phyloP scores from a whole-genome alignment of 257 asterid genomes.

The Knoxia roxburghii region DNA sequence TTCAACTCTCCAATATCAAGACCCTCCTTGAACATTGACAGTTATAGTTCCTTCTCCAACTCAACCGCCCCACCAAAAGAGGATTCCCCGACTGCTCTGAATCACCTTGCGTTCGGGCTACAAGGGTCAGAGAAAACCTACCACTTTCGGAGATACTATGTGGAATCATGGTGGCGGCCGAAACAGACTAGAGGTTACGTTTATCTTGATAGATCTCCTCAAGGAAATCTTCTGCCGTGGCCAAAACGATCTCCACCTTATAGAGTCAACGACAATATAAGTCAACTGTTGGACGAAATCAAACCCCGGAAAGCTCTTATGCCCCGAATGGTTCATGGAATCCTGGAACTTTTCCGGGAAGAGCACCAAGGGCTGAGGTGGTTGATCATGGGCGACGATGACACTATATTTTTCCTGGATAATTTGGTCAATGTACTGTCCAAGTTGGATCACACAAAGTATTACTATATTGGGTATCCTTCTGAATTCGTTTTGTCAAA shows the following conservation, averaged over 20 bases:
- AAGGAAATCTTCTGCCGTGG: conserved; percentile 25
- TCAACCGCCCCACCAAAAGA: background rate
- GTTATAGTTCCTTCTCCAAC: background rate
- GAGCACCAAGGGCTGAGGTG: conserved; percentile 24
- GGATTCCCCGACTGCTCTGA: conserved; percentile 17
- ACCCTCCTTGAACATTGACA: background rate
- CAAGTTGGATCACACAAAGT: conserved; percentile 23
- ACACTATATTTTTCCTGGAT: conserved; percentile 23
- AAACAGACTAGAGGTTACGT: conserved; percentile 18
- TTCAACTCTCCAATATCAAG: background rate
- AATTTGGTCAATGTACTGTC: conserved; percentile 21
- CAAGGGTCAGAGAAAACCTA: conserved; percentile 29
- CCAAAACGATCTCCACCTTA: conserved; percentile 21
- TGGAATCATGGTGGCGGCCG: conserved; percentile 35
- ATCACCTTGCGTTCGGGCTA: conserved; percentile 25
- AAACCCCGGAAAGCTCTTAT: conserved; percentile 9
- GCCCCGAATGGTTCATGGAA: conserved; percentile 32
- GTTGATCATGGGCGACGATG: conserved; percentile 36
- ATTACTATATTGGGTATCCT: conserved; percentile 26
- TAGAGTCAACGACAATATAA: conserved; percentile 19
- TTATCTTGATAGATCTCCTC: conserved; percentile 23
- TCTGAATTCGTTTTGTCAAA: conserved; percentile 26
- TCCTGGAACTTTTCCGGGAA: conserved; percentile 29
- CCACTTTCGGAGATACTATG: conserved; percentile 22
- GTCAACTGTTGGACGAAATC: conserved; percentile 8